These are phyloP conservation scores for Ganoderma leucocontextum DNA, from an alignment of 1,284 basidiomycete genomes.

Conservation along the genomic window DNA sequence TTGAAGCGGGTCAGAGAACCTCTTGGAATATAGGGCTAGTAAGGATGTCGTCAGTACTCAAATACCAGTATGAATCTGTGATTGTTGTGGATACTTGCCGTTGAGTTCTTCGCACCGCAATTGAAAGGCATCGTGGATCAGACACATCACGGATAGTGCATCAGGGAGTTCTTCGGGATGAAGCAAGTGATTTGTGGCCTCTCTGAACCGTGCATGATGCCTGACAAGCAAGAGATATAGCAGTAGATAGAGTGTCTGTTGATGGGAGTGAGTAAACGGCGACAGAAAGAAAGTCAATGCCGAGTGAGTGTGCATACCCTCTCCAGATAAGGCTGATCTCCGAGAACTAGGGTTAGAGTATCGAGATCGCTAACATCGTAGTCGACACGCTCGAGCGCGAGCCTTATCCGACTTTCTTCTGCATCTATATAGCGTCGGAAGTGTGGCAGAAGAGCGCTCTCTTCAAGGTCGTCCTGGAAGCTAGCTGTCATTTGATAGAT, in stretches of 20 bases:
- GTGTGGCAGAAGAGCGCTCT: conserved; percentile 2
- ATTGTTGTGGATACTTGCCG: not conserved
- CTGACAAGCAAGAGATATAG: not conserved
- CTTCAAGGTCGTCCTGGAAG: not conserved
- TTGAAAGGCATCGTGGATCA: not conserved
- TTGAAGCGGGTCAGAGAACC: not conserved
- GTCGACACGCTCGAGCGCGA: not conserved
- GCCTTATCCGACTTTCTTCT: not conserved
- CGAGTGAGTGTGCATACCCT: not conserved
- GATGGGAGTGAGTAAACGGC: not conserved
- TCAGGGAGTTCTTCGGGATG: not conserved
- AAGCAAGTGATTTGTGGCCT: not conserved
- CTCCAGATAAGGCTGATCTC: not conserved
- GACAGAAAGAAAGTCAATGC: not conserved
- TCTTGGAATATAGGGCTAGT: not conserved
- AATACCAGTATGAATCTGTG: too few species aligned
- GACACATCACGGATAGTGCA: not conserved
- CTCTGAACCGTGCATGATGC: not conserved
- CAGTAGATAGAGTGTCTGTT: not conserved
- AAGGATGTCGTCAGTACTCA: not conserved
- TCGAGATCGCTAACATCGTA: not conserved
- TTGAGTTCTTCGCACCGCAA: not conserved
- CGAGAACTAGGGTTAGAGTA: not conserved
- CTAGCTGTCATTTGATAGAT: not conserved
- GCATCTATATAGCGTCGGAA: not conserved